These are phyloP conservation scores for Exophiala xenobiotica DNA, from an alignment of 2,329 filamentous ascomycete species.

Conservation along the genomic window DNA sequence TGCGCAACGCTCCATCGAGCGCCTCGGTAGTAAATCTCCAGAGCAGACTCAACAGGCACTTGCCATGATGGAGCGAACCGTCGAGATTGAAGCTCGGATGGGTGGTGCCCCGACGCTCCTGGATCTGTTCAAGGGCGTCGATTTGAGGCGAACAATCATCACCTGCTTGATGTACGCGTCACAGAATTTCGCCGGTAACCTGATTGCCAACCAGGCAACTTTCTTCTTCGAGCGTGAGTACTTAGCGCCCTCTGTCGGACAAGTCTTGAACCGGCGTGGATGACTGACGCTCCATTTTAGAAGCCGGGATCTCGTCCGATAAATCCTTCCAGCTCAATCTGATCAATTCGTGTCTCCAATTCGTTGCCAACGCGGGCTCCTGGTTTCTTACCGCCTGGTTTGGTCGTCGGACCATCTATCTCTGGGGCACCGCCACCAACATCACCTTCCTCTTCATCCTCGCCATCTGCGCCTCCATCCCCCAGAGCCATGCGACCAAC, in stretches of 20 bases:
- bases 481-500: constrained; percentile 35
- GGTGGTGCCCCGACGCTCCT: constrained; percentile 31
- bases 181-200: constrained; percentile 57
- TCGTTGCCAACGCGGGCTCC: constrained; percentile 39
- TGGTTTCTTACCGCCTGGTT: constrained; percentile 41
- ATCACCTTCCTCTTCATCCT: constrained; percentile 33
- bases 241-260: background rate
- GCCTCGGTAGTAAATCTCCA: constrained; percentile 42
- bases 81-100: constrained; percentile 33
- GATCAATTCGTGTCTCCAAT: constrained; percentile 35
- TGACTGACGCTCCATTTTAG: constrained; percentile 26
- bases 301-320: constrained; percentile 33
- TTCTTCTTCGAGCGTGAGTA: constrained; percentile 52
- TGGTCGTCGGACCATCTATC: constrained; percentile 23
- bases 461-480: constrained; percentile 34
- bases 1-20: constrained; percentile 47
- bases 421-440: constrained; percentile 58
- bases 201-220: constrained; percentile 62
- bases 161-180: constrained; percentile 34
- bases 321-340: constrained; percentile 35
- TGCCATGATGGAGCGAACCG: constrained; percentile 36
- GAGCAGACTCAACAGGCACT: constrained; percentile 29
- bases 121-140: constrained; percentile 35
- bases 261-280: background rate
- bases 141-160: constrained; percentile 34